Evolutionary conservation across 176 grass and related monocot genomes (phyloP), one percentile per base, ranked within the genome.

Genomic region (Dactylis glomerata): DNA sequence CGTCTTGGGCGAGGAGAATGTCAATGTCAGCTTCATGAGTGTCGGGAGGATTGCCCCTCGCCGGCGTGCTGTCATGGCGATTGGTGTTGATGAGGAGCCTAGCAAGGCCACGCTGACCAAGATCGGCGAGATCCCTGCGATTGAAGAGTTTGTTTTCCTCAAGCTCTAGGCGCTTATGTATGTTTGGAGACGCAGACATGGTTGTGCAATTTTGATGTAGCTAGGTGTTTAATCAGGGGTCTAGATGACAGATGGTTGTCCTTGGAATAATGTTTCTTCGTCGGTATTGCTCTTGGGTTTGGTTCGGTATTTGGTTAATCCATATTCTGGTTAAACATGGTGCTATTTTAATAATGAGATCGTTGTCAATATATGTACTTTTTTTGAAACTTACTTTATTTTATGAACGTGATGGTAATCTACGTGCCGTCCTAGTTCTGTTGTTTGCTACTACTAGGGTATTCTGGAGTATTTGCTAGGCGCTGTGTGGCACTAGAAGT

Each of bases 11-110:
- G 89, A 92, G 71, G 89, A 90, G 79, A 97, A 97, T 8, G 85
- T 97, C 22, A 97, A 97, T 75, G 94, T 97, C 45, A 97, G 87
- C 83, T 97, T 97, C 90, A 97, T 97, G 94, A 97, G 94, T 36
- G 94, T 97, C 0, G 94, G 94, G 23, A 86, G 94, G 24, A 81
- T 76, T 3, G 94, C 87, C 11, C 94, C 94, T 55, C 89, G 94
- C 45, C 89, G 89, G 75, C 92, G 83, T 5, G 94, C 94, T 5
- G 83, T 97, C 26, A 97, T 97, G 94, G 91, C 94, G 0, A 97
- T 97, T 0, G 94, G 94, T 4, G 91, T 97, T 23, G 94, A 97
- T 15, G 94, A 97, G 19, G 85, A 89, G 38, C 94, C 94, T 15
- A 71, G 68, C 30, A 94, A 86, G 71, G 34, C 65, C 58, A 90